Base-by-base conservation (phyloP, 257 asterid genomes). In the Solanum boliviense region DNA sequence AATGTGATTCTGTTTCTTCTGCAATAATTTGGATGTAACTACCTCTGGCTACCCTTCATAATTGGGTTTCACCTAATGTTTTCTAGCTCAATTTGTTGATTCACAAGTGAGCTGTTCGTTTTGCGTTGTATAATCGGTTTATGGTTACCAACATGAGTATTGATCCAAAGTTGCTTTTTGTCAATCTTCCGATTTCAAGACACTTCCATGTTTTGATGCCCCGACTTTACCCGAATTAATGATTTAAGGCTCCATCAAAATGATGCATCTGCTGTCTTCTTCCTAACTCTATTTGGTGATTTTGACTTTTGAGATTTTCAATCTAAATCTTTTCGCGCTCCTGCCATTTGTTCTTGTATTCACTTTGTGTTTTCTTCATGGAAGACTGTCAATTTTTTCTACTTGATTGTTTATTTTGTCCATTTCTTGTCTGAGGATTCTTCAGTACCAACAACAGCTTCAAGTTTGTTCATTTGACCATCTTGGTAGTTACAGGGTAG, bases 1-100 rank as follows among this genome's bases (percentile, higher is more conserved):
- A 87, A 88, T 96, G 94, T 95, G 94, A 96, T 91, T 34, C 23
- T 8, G 68, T 46, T 68, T 68, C 41, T 85, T 73, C 83, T 21
- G 58, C 93, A 85, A n/a, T 71, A 88, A 21, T 70, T 86, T 52
- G 46, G 87, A 82, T 89, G 36, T 20, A 90, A 60, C 65, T 82
- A 62, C 65, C 31, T 58, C 13, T 84, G 81, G 79, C 74, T 34
- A 60, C 84, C 13, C 44, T 25, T 62, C 86, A 83, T 70, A 13
- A 38, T 68, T 70, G 39, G 71, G 74, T 41, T 87, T 5, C 56
- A 44, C n/a, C 62, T 60, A 48, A 23, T 75, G 76, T 87, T 86
- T 36, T 32, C 70, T 38, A 18, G 44, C 71, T 48, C 68, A 81
- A 27, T 81, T 81, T 82, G 86, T 82, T 48, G 86, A 82, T 48